Conservation (phyloP, 805 yeast genomes). For the Clavispora santaluciae region DNA sequence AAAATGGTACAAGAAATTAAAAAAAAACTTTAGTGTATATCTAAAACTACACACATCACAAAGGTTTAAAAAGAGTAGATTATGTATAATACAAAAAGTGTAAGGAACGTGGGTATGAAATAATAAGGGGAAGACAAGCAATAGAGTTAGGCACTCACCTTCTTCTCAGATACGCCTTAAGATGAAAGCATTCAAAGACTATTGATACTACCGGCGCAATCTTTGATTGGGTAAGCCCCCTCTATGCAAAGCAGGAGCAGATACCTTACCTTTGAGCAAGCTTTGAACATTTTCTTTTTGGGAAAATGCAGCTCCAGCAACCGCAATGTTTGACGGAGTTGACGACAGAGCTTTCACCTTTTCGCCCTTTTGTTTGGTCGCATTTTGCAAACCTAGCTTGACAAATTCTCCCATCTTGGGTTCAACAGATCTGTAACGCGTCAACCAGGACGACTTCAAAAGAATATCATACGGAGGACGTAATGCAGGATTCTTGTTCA, state of each 20-base stretch:
- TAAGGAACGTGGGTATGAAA: constrained; percentile 1
- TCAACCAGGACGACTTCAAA: constrained; percentile 80
- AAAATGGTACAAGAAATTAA: too few species aligned
- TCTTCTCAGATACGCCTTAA: background rate
- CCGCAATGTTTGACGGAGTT: constrained; percentile 9
- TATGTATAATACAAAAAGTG: background rate
- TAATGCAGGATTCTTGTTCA: constrained; percentile 72
- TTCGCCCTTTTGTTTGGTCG: background rate
- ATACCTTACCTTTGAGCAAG: constrained; percentile 36
- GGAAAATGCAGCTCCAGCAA: constrained; percentile 11
- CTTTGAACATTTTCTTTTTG: constrained; percentile 32
- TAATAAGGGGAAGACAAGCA: background rate
- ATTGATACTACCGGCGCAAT: constrained; percentile 1
- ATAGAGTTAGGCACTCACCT: too few species aligned
- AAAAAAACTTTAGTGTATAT: too few species aligned
- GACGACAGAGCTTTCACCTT: constrained; percentile 3
- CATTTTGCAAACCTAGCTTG: constrained; percentile 12
- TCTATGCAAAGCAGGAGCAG: constrained; percentile 41
- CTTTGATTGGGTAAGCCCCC: constrained; percentile 30
- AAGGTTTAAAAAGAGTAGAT: background rate
- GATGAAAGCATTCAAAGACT: background rate
- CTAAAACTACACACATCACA: too few species aligned
- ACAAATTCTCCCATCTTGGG: constrained; percentile 30
- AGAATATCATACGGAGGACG: constrained; percentile 79
- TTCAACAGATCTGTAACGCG: constrained; percentile 38